Conservation (phyloP, 75 land plant species). For the Cunninghamia lanceolata region DNA sequence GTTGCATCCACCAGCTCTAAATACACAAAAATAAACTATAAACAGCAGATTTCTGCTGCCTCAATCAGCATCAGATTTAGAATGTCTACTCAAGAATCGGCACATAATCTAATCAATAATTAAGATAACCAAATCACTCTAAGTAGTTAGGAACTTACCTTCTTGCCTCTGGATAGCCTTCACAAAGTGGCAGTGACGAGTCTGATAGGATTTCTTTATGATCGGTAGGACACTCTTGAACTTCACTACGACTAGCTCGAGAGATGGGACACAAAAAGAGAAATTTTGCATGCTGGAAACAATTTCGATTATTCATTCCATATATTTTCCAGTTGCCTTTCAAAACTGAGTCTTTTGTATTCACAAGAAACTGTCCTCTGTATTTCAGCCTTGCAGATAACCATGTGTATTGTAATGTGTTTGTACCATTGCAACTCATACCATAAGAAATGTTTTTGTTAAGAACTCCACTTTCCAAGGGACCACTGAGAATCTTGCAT, state of each 20-base stretch:
- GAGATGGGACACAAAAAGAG: neutral
- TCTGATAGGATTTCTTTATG: neutral
- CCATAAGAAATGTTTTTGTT: neutral
- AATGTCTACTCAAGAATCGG: neutral
- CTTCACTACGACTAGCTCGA: neutral
- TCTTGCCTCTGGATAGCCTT: slow-evolving; percentile 1
- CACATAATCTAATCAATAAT: neutral
- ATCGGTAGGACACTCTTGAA: neutral
- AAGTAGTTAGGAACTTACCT: neutral
- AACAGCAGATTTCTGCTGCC: neutral
- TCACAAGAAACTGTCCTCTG: neutral
- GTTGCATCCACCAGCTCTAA: neutral
- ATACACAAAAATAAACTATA: neutral
- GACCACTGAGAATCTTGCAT: neutral
- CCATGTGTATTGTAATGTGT: slow-evolving; percentile 3
- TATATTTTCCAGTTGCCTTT: neutral
- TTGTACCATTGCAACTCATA: neutral
- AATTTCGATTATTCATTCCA: neutral
- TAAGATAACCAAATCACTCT: neutral
- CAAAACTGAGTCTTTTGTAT: slow-evolving; percentile 2
- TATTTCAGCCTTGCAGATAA: neutral
- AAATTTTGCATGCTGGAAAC: neutral
- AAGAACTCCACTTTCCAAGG: neutral
- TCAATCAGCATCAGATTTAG: neutral
- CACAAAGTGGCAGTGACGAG: neutral